phyloP scores from a whole-genome alignment of 495 filamentous ascomycete species.

The Neurospora pannonica region DNA sequence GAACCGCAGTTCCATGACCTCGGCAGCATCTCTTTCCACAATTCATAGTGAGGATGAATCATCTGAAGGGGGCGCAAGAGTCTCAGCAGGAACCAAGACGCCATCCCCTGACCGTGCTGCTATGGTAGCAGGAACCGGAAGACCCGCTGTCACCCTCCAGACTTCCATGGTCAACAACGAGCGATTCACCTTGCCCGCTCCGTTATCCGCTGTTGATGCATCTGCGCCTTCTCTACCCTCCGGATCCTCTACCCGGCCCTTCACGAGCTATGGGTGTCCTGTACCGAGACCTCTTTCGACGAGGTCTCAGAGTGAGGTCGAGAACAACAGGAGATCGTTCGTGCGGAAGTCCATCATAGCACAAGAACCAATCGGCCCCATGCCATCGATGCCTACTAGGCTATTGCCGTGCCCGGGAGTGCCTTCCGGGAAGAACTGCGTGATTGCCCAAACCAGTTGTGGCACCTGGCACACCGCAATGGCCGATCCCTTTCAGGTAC shows the following conservation, averaged over 20 bases:
- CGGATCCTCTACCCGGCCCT: not conserved
- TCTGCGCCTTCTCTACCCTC: not conserved
- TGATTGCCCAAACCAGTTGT: not conserved
- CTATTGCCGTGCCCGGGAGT: slow-evolving; percentile 6
- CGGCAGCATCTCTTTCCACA: slow-evolving; percentile 27
- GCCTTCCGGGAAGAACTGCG: not conserved
- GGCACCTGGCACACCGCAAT: not conserved
- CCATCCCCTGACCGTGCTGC: not conserved
- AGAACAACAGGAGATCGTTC: not conserved
- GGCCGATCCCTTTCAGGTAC: slow-evolving; percentile 1
- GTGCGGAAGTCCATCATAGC: not conserved
- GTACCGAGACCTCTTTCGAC: not conserved
- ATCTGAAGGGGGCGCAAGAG: slow-evolving; percentile 8
- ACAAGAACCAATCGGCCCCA: not conserved
- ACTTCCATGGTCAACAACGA: not conserved
- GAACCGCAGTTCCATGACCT: slow-evolving; percentile 26
- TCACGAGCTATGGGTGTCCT: not conserved
- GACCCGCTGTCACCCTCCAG: not conserved
- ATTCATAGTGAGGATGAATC: slow-evolving; percentile 36
- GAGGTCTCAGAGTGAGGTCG: not conserved
- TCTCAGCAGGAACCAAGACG: not conserved
- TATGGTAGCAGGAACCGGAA: not conserved
- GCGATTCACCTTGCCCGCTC: not conserved
- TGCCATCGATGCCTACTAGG: not conserved
- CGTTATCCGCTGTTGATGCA: not conserved